Percentiles rank a stretch among this genome's conserved stretches.
These are phyloP conservation scores for Peronospora belbahrii DNA, from an alignment of 352 stramenopile genomes.

Conservation along the genomic window DNA sequence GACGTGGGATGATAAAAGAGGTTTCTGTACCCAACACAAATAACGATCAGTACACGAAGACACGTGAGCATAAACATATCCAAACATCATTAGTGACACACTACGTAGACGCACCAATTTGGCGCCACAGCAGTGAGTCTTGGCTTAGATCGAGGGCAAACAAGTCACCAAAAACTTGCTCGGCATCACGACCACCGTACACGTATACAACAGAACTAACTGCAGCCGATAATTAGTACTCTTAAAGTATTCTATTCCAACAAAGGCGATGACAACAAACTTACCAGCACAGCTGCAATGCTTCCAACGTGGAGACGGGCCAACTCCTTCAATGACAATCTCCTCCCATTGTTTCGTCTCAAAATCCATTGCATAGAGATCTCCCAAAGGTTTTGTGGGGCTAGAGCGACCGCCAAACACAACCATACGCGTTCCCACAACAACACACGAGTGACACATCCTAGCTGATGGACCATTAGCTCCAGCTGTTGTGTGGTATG, in stretches of 20 bases:
- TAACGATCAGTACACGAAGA: neutral
- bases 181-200: constrained; percentile 56
- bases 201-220: constrained; percentile 66
- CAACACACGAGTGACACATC: constrained; percentile 71
- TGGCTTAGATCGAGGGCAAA: constrained; percentile 51
- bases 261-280: neutral
- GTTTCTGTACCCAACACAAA: constrained; percentile 11
- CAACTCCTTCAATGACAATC: constrained; percentile 16
- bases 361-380: constrained; percentile 53
- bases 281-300: constrained; percentile 57
- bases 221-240: constrained; percentile 16
- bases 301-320: constrained; percentile 62
- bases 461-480: constrained; percentile 30
- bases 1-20: constrained; percentile 4
- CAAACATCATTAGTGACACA: too few species aligned
- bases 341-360: constrained; percentile 37
- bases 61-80: neutral
- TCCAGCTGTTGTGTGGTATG: constrained; percentile 13
- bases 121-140: constrained; percentile 33
- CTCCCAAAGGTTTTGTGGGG: constrained; percentile 57
- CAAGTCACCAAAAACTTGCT: constrained; percentile 63
- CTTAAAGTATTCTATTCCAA: neutral
- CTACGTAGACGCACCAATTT: constrained; percentile 43
- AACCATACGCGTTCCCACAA: constrained; percentile 50
- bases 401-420: constrained; percentile 76